Percentiles rank a stretch among this genome's conserved stretches.
Conservation (phyloP, 352 stramenopile species). For the Phytophthora palmivora region DNA sequence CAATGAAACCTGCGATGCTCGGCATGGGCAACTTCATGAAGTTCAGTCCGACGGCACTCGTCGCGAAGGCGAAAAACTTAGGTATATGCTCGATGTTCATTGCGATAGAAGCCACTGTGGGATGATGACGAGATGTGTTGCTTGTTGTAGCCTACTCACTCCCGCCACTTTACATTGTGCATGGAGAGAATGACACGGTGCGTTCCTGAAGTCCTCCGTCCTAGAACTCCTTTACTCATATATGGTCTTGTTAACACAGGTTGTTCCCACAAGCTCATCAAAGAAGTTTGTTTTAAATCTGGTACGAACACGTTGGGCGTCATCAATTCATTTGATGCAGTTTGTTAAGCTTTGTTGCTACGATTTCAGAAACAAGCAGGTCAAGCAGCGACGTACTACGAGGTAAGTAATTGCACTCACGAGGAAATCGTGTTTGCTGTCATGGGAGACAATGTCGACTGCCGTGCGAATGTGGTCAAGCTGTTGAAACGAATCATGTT, state of each 20-base stretch:
- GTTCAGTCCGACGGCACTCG: slow-evolving; percentile 54
- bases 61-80: slow-evolving; percentile 29
- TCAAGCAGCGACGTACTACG: slow-evolving; percentile 48
- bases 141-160: slow-evolving; percentile 39
- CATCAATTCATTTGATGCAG: not conserved
- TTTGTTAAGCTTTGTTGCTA: not conserved
- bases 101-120: not conserved
- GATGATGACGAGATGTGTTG: slow-evolving; percentile 1
- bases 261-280: slow-evolving; percentile 66
- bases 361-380: slow-evolving; percentile 46
- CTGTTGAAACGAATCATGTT: slow-evolving; percentile 53
- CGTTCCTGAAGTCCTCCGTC: not conserved
- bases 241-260: slow-evolving; percentile 24
- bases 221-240: not conserved
- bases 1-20: slow-evolving; percentile 81
- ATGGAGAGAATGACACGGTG: slow-evolving; percentile 62
- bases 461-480: slow-evolving; percentile 44
- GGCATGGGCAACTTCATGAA: slow-evolving; percentile 62
- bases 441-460: slow-evolving; percentile 69
- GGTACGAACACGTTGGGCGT: slow-evolving; percentile 40
- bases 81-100: slow-evolving; percentile 21
- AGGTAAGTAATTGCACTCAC: slow-evolving; percentile 63
- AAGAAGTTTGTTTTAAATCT: slow-evolving; percentile 56
- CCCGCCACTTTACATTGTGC: slow-evolving; percentile 62
- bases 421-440: slow-evolving; percentile 72